Conservation (phyloP, 306 rosid genomes). For the Clitoria ternatea region DNA sequence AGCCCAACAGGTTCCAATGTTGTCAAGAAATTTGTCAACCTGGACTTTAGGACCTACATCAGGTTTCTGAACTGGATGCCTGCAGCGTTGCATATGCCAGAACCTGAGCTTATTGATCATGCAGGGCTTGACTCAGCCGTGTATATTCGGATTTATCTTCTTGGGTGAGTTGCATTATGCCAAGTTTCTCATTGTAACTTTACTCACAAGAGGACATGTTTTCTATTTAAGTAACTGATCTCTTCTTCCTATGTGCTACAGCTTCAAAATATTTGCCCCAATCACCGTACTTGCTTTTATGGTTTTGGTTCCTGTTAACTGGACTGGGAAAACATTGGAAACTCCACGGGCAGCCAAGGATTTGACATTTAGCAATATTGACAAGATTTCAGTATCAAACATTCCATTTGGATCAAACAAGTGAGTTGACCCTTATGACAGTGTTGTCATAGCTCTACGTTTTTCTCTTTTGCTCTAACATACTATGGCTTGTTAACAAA, state of each 20-base stretch:
- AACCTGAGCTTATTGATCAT: constrained; percentile 82
- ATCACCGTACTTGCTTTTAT: constrained; percentile 50
- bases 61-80: constrained; percentile 94
- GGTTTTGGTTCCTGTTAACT: constrained; percentile 83
- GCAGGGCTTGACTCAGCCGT: constrained; percentile 92
- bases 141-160: constrained; percentile 71
- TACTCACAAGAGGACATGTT: not conserved
- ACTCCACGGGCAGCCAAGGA: constrained; percentile 23
- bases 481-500: not conserved
- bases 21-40: constrained; percentile 57
- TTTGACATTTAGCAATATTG: constrained; percentile 60
- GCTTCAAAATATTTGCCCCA: constrained; percentile 74
- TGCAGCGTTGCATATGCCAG: constrained; percentile 89
- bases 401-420: constrained; percentile 64
- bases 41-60: constrained; percentile 50
- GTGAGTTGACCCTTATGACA: constrained; percentile 29
- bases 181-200: not conserved
- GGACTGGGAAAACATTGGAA: constrained; percentile 56
- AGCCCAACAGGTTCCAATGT: constrained; percentile 51
- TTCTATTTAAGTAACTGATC: not conserved
- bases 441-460: not conserved
- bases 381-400: constrained; percentile 87
- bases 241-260: constrained; percentile 26
- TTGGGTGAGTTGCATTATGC: constrained; percentile 56
- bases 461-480: not conserved